A percentile compares a stretch with the other conserved stretches of the same genome.
These are phyloP conservation scores for Hortaea sp. DNA, from an alignment of 2,329 filamentous ascomycete species.

Conservation along the genomic window DNA sequence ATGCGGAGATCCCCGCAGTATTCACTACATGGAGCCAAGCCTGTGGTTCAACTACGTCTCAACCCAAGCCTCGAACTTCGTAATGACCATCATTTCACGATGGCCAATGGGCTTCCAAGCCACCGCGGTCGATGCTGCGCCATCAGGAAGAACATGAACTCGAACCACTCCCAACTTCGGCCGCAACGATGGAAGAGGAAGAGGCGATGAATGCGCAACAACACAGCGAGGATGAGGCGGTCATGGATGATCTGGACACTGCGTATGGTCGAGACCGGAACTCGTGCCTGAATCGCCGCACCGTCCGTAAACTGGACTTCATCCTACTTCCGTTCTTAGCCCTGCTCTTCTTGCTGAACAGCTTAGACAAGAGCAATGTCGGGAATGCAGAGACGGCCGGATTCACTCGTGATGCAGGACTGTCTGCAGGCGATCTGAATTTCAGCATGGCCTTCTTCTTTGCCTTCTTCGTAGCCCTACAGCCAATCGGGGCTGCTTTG, in stretches of 20 bases:
- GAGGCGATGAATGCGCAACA: background rate
- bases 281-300: constrained; percentile 20
- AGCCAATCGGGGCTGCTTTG: constrained; percentile 48
- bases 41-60: too few relatives aligned
- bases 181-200: constrained; percentile 2
- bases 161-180: background rate
- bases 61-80: too few relatives aligned
- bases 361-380: constrained; percentile 44
- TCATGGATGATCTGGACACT: background rate
- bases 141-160: constrained; percentile 5
- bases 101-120: background rate
- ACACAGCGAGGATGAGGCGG: background rate
- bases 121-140: background rate
- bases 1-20: too few relatives aligned
- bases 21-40: too few relatives aligned
- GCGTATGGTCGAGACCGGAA: background rate
- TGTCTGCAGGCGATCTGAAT: constrained; percentile 44
- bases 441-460: constrained; percentile 49
- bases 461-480: constrained; percentile 48
- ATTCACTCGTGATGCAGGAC: constrained; percentile 47
- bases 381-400: constrained; percentile 49
- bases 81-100: too few relatives aligned
- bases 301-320: constrained; percentile 40
- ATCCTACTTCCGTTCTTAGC: constrained; percentile 43
- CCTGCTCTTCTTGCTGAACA: constrained; percentile 43